phyloP scores from a whole-genome alignment of 2,329 filamentous ascomycete species.

The Ophiostoma populinum region DNA sequence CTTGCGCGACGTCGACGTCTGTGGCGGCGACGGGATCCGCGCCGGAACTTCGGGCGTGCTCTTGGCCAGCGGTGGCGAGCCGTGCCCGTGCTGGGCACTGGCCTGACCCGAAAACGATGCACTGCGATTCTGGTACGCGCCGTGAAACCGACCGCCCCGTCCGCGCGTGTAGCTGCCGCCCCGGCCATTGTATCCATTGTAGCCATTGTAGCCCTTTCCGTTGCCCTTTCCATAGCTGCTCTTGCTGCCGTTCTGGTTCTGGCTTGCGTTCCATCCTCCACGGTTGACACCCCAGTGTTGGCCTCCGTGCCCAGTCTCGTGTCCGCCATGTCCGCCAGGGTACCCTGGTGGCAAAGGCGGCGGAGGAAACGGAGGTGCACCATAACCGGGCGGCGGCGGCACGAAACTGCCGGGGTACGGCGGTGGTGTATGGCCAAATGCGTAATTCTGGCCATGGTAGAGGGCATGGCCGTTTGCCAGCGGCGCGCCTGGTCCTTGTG shows the following conservation, averaged over 20 bases:
- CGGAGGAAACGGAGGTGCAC: too few species aligned
- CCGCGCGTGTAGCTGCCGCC: slow-evolving; percentile 4
- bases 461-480: slow-evolving; percentile 8
- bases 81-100: background rate
- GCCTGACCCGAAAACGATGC: too few species aligned
- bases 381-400: too few species aligned
- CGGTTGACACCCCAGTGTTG: too few species aligned
- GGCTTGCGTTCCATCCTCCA: background rate
- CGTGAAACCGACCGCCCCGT: slow-evolving; percentile 3
- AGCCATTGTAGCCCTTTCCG: background rate
- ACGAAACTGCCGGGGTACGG: too few species aligned
- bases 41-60: background rate
- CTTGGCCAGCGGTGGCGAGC: background rate
- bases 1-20: background rate
- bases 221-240: background rate
- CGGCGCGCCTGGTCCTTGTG: slow-evolving; percentile 8
- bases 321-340: too few species aligned
- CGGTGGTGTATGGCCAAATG: background rate
- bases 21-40: background rate
- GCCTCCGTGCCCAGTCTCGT: too few species aligned
- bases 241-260: background rate
- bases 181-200: background rate
- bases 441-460: background rate
- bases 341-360: too few species aligned
- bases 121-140: too few species aligned